A percentile compares a stretch with the other conserved stretches of the same genome.
Evolutionary conservation across 164 flowering plant genomes (phyloP).

Genomic region (Vitis amurensis): DNA sequence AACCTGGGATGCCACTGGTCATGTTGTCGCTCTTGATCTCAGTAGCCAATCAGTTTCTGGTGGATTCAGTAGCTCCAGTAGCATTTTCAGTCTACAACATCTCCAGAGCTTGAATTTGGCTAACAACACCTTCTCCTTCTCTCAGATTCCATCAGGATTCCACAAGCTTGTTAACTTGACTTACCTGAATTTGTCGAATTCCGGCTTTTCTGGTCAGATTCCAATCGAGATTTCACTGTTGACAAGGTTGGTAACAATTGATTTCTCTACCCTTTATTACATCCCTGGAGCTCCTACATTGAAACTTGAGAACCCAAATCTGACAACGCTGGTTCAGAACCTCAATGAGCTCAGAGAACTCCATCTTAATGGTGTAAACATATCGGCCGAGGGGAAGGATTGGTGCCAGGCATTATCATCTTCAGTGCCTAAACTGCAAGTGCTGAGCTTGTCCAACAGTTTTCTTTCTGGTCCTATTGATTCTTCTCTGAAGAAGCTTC

Average conservation of each 20-base stretch:
- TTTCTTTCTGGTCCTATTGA: too few species aligned
- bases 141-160: slow-evolving; percentile 11
- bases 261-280: slow-evolving; percentile 22
- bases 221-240: slow-evolving; percentile 31
- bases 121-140: slow-evolving; percentile 26
- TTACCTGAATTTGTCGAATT: slow-evolving; percentile 52
- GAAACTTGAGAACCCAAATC: slow-evolving; percentile 32
- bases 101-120: slow-evolving; percentile 42
- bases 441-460: slow-evolving; percentile 1
- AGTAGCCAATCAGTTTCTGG: slow-evolving; percentile 19
- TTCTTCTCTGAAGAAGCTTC: too few species aligned
- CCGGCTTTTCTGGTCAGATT: slow-evolving; percentile 49
- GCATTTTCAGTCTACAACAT: slow-evolving; percentile 31
- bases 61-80: slow-evolving; percentile 21
- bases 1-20: slow-evolving; percentile 29
- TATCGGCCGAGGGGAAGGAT: slow-evolving; percentile 21
- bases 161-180: slow-evolving; percentile 7
- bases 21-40: slow-evolving; percentile 33
- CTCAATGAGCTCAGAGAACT: slow-evolving; percentile 26
- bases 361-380: slow-evolving; percentile 31
- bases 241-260: slow-evolving; percentile 31
- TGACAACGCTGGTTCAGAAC: slow-evolving; percentile 27
- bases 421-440: slow-evolving; percentile 32
- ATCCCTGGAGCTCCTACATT: neutral
- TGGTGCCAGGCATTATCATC: slow-evolving; percentile 38